Conservation (phyloP, 768 basidiomycete species). For the Termitomyces sp. region DNA sequence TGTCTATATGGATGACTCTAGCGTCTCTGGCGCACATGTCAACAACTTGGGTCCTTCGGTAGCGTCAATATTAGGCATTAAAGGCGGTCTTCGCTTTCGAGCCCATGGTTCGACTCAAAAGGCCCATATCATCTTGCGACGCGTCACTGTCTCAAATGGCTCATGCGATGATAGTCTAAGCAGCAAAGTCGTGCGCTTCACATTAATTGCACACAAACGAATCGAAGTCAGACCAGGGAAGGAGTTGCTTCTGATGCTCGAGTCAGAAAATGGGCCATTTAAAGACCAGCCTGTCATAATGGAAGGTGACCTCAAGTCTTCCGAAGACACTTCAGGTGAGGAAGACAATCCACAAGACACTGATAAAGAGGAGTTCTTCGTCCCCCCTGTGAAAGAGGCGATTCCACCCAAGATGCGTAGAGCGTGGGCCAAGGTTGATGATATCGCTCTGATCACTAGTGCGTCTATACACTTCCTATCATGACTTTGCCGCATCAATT, state of each 20-base stretch:
- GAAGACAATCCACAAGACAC: conserved; percentile 36
- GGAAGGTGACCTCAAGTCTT: conserved; percentile 42
- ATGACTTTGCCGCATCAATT: conserved; percentile 1
- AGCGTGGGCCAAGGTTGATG: conserved; percentile 49
- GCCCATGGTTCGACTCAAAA: conserved; percentile 64
- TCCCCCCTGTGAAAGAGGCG: conserved; percentile 25
- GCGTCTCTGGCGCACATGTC: conserved; percentile 28
- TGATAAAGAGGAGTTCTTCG: conserved; percentile 32
- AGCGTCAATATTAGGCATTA: conserved; percentile 56
- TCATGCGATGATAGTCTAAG: conserved; percentile 36
- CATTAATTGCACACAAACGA: conserved; percentile 62
- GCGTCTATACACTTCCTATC: conserved; percentile 18
- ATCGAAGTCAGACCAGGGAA: conserved; percentile 70
- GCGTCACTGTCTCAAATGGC: conserved; percentile 47
- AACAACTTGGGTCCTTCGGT: conserved; percentile 28
- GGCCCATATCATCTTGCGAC: conserved; percentile 62
- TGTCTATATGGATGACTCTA: conserved; percentile 33
- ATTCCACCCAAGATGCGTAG: conserved; percentile 65
- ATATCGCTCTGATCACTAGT: conserved; percentile 34
- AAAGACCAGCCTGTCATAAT: conserved; percentile 55
- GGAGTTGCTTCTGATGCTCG: conserved; percentile 60
- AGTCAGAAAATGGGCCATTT: conserved; percentile 45
- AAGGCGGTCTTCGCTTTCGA: conserved; percentile 57
- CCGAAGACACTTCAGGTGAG: conserved; percentile 31
- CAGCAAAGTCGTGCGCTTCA: conserved; percentile 45